Base-by-base conservation (phyloP, 2,329 filamentous ascomycete species). In the Capronia coronata region DNA sequence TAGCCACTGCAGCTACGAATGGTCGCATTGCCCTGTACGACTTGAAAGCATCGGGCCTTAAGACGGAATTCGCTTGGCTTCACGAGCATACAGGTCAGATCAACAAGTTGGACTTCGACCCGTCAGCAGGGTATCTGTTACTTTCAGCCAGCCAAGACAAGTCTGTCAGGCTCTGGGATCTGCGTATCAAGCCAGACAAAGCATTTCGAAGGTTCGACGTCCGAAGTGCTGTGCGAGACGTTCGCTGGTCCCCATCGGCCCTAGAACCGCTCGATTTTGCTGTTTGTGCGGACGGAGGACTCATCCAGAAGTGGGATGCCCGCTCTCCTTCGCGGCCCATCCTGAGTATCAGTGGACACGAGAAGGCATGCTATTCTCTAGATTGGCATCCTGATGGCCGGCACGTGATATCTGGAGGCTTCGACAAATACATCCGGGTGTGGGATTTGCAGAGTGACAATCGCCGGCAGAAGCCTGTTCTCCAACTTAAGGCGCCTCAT, bases 301-400 rank as follows among this genome's bases (percentile, higher is more conserved):
- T 73, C 46, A 75, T 84, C 39, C 80, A 83, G 62, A 71, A 77
- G 55, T 84, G 80, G 80, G 80, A 84, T 63, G 75, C 75, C 52
- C 75, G 79, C 49, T 75, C 79, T 55, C 67, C 73, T 45, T 77
- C 73, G 57, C 71, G 72, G 21, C 75, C 80, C 6, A 71, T 79
- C 59, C 67, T 83, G 58, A 77, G 76, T 56, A 78, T 83, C 48
- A 75, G 77, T 27, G 80, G 79, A 37, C 80, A 84, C 61, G 75
- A 79, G 56, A 75, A 73, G 54, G 72, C 71, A 3, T 83, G 80
- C 66, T 80, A 75, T 53, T 73, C 78, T 4, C 74, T 84, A 29
- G 80, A 84, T 62, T 84, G 80, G 79, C 80, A 84, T 61, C 80
- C 80, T 1, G 79, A 83, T 58, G 80, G 80, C 5, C 82, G 77